Percentiles rank a stretch among this genome's conserved stretches.
phyloP scores from a whole-genome alignment of 352 stramenopile genomes.

The Pythium aquatile region DNA sequence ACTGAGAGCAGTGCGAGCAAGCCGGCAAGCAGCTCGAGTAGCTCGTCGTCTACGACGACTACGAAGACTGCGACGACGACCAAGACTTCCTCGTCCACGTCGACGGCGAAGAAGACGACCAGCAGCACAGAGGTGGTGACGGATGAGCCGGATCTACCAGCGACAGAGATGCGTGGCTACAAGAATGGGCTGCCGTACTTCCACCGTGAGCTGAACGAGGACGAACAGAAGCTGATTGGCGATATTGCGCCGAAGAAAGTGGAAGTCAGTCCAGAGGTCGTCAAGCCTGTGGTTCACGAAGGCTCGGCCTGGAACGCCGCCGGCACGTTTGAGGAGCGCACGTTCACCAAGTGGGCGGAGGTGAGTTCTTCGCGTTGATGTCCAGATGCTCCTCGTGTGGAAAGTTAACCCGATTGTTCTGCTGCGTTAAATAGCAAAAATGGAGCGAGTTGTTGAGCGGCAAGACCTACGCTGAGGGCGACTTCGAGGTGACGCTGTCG shows the following conservation, averaged over 20 bases:
- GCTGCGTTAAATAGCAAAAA: constrained; percentile 38
- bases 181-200: constrained; percentile 94
- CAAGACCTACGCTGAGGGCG: constrained; percentile 40
- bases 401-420: background rate
- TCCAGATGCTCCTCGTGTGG: background rate
- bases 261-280: constrained; percentile 36
- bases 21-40: background rate
- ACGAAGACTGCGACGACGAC: constrained; percentile 8
- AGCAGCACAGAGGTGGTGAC: constrained; percentile 54
- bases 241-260: constrained; percentile 92
- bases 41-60: background rate
- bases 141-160: constrained; percentile 64
- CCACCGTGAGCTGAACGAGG: constrained; percentile 95
- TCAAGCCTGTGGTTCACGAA: constrained; percentile 42
- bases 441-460: constrained; percentile 51
- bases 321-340: constrained; percentile 90
- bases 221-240: constrained; percentile 95
- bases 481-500: constrained; percentile 47
- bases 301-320: constrained; percentile 91
- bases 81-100: constrained; percentile 7
- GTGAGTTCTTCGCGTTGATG: constrained; percentile 8
- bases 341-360: constrained; percentile 86
- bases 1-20: constrained; percentile 12
- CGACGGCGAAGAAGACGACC: constrained; percentile 30
- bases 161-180: constrained; percentile 62